Evolutionary conservation across 2,329 filamentous ascomycete species (phyloP), one percentile per base, ranked within the genome.

Genomic region (Teratosphaeria viscida): DNA sequence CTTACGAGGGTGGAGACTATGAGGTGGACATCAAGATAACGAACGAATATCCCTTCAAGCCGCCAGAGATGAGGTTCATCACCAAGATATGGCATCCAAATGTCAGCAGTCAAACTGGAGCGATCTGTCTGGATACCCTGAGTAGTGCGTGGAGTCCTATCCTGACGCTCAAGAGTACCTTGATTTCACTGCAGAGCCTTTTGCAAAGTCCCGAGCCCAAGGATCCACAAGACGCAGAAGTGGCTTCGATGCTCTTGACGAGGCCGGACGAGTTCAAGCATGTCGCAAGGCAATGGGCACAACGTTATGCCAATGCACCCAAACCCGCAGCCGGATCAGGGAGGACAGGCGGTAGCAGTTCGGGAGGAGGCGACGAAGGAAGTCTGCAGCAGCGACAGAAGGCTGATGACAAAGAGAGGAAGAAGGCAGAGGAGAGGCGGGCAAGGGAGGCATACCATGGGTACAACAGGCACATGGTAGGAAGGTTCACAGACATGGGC

Each of bases 61-160:
- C 92, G 3, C 94, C 94, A 4, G 75, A 84, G 61, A 97, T 99
- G 88, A 87, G 85, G 68, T 97, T 97, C 71, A 83, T 87, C 64
- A 99, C 94, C 64, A 92, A 87, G 75, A 87, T 97, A 67, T 99
- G 92, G 92, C 94, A 99, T 74, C 94, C 94, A 37, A 99, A 99
- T 71, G 85, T 99, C 76, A 95, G 89, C 80, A 60, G 57, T 11
- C 63, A 97, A 90, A 72, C 70, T 1, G 94, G 94, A 59, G 92
- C 92, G 29, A 99, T 99, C 73, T 99, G 94, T 71, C 85, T 99
- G 58, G 94, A 99, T 72, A 97, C 92, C 0, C 82, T 99, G 16
- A 87, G 88, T 10, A 83, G 83, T 12, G 90, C 89, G 67, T 99
- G 94, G 94, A 96, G 92, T 5, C 94, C 94, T 0, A 92, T 99